phyloP scores from a whole-genome alignment of 1,139 yeast species.

The Debaryomyces robertsiae region DNA sequence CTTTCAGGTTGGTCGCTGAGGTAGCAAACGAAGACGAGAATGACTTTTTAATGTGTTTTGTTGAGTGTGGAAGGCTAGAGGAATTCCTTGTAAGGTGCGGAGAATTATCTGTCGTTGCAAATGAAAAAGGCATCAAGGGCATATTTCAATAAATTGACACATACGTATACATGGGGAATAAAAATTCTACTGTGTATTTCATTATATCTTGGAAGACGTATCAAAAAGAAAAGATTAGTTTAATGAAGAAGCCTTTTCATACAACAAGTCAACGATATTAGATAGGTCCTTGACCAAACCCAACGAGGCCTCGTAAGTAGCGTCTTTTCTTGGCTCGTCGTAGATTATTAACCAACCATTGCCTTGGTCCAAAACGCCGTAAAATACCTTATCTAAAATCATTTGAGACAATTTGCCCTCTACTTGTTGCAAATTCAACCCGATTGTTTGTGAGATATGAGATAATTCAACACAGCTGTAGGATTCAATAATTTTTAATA shows the following conservation, averaged over 20 bases:
- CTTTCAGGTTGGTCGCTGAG: conserved; percentile 56
- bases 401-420: conserved; percentile 95
- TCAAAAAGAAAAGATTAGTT: conserved; percentile 35
- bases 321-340: conserved; percentile 86
- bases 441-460: conserved; percentile 85
- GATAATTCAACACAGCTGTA: conserved; percentile 91
- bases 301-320: conserved; percentile 84
- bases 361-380: conserved; percentile 97
- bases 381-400: conserved; percentile 92
- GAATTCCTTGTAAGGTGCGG: conserved; percentile 66
- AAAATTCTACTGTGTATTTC: conserved; percentile 4
- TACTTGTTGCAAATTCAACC: conserved; percentile 83
- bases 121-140: conserved; percentile 41
- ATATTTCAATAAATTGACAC: conserved; percentile 23
- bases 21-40: conserved; percentile 46
- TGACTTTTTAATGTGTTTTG: conserved; percentile 54
- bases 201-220: conserved; percentile 1
- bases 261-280: conserved; percentile 83
- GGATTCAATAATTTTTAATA: conserved; percentile 93
- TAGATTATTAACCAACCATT: conserved; percentile 95
- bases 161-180: conserved; percentile 1
- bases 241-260: conserved; percentile 87
- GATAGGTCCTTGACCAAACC: conserved; percentile 88
- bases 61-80: conserved; percentile 58
- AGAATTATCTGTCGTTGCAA: conserved; percentile 53